Percentiles rank a stretch among this genome's conserved stretches.
phyloP scores from a whole-genome alignment of 176 grass and related monocot genomes.

The Phoenix roebelenii region DNA sequence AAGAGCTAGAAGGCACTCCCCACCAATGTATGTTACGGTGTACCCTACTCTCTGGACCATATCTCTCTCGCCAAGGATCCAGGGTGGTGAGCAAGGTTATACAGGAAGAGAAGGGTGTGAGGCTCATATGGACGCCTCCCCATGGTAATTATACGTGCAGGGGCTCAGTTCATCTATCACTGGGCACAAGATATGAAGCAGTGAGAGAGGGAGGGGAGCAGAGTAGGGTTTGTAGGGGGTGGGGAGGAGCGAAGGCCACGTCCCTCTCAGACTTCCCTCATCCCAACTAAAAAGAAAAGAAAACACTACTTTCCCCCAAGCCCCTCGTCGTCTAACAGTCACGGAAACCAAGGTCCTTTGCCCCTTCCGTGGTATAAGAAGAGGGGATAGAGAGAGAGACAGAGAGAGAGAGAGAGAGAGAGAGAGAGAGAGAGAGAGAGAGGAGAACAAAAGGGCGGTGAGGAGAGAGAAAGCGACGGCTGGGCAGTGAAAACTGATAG shows the following conservation, averaged over 20 bases:
- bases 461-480: slow-evolving; percentile 88
- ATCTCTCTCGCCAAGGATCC: background rate
- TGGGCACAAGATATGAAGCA: slow-evolving; percentile 4
- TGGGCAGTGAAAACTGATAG: slow-evolving; percentile 70
- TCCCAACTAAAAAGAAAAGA: slow-evolving; percentile 30
- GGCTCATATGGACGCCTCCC: background rate
- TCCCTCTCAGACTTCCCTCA: slow-evolving; percentile 32
- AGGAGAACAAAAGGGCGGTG: slow-evolving; percentile 18
- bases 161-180: background rate
- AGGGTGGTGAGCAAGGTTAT: slow-evolving; percentile 13
- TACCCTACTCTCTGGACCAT: too few relatives aligned
- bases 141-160: slow-evolving; percentile 13
- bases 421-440: background rate
- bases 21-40: too few relatives aligned
- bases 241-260: slow-evolving; percentile 22
- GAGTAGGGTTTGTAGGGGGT: slow-evolving; percentile 36
- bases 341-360: slow-evolving; percentile 51
- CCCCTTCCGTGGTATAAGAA: slow-evolving; percentile 12
- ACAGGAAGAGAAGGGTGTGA: slow-evolving; percentile 3
- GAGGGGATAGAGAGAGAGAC: slow-evolving; percentile 1
- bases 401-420: slow-evolving; percentile 24
- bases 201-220: slow-evolving; percentile 20
- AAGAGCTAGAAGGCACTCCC: too few relatives aligned
- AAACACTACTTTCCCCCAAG: slow-evolving; percentile 23
- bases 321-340: slow-evolving; percentile 50